Evolutionary conservation across 2,329 filamentous ascomycete genomes (phyloP).

Genomic region (Graphium sp.): DNA sequence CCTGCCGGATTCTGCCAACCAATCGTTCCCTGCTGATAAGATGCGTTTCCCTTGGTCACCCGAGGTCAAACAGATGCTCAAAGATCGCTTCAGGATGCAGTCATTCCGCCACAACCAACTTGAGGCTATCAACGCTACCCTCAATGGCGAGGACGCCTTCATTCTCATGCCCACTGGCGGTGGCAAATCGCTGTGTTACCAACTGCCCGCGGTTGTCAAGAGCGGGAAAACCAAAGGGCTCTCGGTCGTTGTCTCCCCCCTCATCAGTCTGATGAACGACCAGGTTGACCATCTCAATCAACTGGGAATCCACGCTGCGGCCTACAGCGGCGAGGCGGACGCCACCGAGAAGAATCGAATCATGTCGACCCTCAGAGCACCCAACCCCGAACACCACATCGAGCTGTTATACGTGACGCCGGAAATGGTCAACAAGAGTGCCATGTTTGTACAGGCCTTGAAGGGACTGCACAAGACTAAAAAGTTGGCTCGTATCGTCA

Average conservation of each 20-base stretch:
- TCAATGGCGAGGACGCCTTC: conserved; percentile 77
- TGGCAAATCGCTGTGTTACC: conserved; percentile 93
- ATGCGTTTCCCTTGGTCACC: conserved; percentile 68
- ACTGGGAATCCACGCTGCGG: conserved; percentile 60
- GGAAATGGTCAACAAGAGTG: conserved; percentile 84
- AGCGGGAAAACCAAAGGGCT: conserved; percentile 72
- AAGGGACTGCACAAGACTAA: conserved; percentile 48
- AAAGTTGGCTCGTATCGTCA: conserved; percentile 78
- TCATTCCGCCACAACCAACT: conserved; percentile 86
- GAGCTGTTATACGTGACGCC: conserved; percentile 91
- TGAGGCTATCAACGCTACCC: conserved; percentile 87
- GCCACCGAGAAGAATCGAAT: conserved; percentile 47
- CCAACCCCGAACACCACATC: conserved; percentile 56
- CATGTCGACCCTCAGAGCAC: conserved; percentile 42
- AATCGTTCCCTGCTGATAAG: conserved; percentile 27
- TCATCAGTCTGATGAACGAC: conserved; percentile 94
- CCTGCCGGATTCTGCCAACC: conserved; percentile 11
- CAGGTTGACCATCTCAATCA: conserved; percentile 71
- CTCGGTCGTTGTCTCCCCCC: conserved; percentile 85
- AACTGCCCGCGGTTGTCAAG: conserved; percentile 71
- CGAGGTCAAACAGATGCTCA: conserved; percentile 68
- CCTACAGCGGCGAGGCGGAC: conserved; percentile 65
- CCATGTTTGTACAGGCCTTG: conserved; percentile 48
- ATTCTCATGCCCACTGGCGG: conserved; percentile 96
- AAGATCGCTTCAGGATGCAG: conserved; percentile 66